Base-by-base conservation (phyloP, 2,329 filamentous ascomycete species). In the Colletotrichum sp. region DNA sequence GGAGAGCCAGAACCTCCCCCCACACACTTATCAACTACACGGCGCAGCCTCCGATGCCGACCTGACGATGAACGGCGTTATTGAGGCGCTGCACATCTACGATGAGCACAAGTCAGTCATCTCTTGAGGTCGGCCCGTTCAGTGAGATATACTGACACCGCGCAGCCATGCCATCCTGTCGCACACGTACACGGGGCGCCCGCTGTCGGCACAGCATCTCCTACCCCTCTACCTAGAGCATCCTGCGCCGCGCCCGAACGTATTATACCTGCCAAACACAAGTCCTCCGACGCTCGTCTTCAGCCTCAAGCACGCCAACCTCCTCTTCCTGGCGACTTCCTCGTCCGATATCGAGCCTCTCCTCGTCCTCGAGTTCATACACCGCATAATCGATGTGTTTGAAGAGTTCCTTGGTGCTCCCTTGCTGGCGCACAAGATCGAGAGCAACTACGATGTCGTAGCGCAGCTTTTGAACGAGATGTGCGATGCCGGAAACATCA, bases 41-140 rank as follows among this genome's bases (percentile, higher is more conserved):
- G 79, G 80, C 78, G 77, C 82, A 65, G 70, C 70, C 73, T 76
- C 72, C 73, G 71, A 76, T 76, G 74, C 71, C 71, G 71, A 76
- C 70, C 36, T 74, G 84, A 93, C 85, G 84, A 96, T 96, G 94
- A 95, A 91, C 88, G 93, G 95, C 87, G 92, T 95, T 83, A 95
- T 99, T 83, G 96, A 99, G 89, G 97, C 96, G 84, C 90, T 99
- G 82, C 96, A 99, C 89, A 96, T 99, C 84, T 98, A 95, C 86
- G 96, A 99, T 91, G 96, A 98, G 89, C 93, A 96, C 87, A 95
- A 96, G 96, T 98, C 88, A 82, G 90, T 63, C 10, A 63, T 21
- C 30, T 30, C 12, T 34, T 34, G 28, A 9, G 5, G 30, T 81
- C 68, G 44, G 36, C 74, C 78, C 36, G 13, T 18, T 13, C 5